A percentile compares a stretch with the other conserved stretches of the same genome.
Conservation (phyloP, 148 eudicot genomes). For the Rhododendron mucronatum region DNA sequence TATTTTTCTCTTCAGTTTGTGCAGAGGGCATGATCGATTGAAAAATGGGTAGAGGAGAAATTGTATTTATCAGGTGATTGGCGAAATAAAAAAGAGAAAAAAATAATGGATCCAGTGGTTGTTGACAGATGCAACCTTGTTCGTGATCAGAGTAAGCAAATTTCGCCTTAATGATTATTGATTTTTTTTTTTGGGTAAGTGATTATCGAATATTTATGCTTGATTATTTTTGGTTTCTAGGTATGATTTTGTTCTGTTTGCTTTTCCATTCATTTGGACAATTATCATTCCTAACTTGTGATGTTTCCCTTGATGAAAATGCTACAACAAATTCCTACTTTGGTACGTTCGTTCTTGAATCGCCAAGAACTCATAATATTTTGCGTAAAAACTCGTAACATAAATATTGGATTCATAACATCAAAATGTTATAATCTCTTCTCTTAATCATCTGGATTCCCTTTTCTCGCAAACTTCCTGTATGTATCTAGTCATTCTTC, state of each 20-base stretch:
- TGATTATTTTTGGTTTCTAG: neutral
- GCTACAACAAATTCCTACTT: neutral
- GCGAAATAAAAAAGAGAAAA: conserved; percentile 14
- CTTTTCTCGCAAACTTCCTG: neutral
- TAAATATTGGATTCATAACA: neutral
- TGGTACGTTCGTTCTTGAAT: neutral
- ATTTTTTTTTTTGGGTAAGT: neutral
- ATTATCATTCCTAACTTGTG: neutral
- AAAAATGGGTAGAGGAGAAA: neutral
- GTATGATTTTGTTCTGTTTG: neutral
- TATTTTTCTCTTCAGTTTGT: neutral
- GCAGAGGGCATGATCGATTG: neutral
- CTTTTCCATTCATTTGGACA: neutral
- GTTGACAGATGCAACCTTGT: conserved; percentile 17
- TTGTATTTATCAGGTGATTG: conserved; percentile 22
- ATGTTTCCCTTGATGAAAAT: neutral
- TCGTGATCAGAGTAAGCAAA: conserved; percentile 14
- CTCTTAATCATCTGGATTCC: too few relatives aligned
- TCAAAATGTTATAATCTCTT: neutral
- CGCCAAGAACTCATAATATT: neutral
- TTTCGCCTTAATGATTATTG: neutral
- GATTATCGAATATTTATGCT: neutral
- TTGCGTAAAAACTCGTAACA: neutral
- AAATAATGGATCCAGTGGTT: conserved; percentile 10
- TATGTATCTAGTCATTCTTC: neutral